phyloP scores from a whole-genome alignment of 768 basidiomycete genomes.

The Tylopilus plumbeoviolaceoides region DNA sequence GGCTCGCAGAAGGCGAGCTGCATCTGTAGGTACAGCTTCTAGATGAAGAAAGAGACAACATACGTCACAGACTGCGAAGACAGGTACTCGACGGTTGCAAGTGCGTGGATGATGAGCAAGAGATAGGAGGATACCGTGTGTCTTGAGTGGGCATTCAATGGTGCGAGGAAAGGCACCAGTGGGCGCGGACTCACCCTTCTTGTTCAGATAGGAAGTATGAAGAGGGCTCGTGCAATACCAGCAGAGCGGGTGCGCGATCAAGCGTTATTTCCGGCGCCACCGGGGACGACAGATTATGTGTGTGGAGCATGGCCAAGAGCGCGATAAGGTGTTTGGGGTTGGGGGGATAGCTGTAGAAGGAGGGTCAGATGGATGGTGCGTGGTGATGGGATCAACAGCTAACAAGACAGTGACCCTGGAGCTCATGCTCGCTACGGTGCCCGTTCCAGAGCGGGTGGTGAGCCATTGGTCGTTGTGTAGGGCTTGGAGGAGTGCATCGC shows the following conservation, averaged over 20 bases:
- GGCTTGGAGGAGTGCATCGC: conserved; percentile 36
- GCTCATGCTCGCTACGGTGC: conserved; percentile 34
- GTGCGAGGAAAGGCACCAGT: not conserved
- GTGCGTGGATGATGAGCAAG: conserved; percentile 43
- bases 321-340: conserved; percentile 53
- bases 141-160: conserved; percentile 16
- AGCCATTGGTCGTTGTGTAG: conserved; percentile 53
- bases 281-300: conserved; percentile 21
- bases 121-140: conserved; percentile 49
- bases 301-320: conserved; percentile 47
- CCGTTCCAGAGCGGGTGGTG: conserved; percentile 34
- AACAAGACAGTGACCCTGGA: conserved; percentile 54
- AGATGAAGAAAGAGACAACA: conserved; percentile 1
- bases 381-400: conserved; percentile 23
- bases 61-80: conserved; percentile 25
- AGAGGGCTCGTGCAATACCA: conserved; percentile 61
- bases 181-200: conserved; percentile 20
- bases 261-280: conserved; percentile 33
- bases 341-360: conserved; percentile 53
- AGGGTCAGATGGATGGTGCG: conserved; percentile 8
- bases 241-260: conserved; percentile 41
- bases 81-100: conserved; percentile 39
- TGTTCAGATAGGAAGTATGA: conserved; percentile 41
- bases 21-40: not conserved
- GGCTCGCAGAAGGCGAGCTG: conserved; percentile 25